Evolutionary conservation across 176 grass and related monocot genomes (phyloP), one percentile per base, ranked within the genome.

Genomic region (Secale cereale): DNA sequence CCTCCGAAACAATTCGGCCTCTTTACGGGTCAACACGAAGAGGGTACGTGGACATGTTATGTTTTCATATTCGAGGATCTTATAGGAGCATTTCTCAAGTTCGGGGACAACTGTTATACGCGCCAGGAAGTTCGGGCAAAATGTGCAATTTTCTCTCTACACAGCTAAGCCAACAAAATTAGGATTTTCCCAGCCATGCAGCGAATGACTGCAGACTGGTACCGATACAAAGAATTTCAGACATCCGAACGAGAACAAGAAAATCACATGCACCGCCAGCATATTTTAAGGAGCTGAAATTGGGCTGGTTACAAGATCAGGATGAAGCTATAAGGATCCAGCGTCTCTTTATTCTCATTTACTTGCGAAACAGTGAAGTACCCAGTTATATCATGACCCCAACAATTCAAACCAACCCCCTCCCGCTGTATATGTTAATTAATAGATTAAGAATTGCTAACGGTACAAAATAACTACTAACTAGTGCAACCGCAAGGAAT

Each of bases 381-480:
- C 70, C 85, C 41, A 57, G 22, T 78, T 59, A 82, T 77, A 81
- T 39, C 69, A 87, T 45, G 23, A 70, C 36, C 30, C 37, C 81
- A 2, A 20, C 36, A 68, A 68, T 54, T 35, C 10, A 33, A 7
- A 59, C 50, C 29, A 70, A 4, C 17, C 59, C 33, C 56, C 36
- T 14, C 28, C 60, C 26, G 23, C 68, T 27, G n/a, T 48, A 64
- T 85, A 40, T 85, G 65, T 20, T 66, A 62, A 45, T 79, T 3
- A 35, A 77, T 81, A 60, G 61, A 71, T 33, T 83, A 87, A 81
- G 70, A 87, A 81, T 77, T 13, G 0, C 46, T 65, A 85, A 39
- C 54, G 29, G 67, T 85, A 85, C 46, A 83, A 86, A 86, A 73
- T 56, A 87, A 81, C 89, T 74, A 64, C 87, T 92, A 92, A 30